Percentiles rank a stretch among this genome's conserved stretches.
Conservation (phyloP, 768 basidiomycete species). For the Tricholoma flavovirens region DNA sequence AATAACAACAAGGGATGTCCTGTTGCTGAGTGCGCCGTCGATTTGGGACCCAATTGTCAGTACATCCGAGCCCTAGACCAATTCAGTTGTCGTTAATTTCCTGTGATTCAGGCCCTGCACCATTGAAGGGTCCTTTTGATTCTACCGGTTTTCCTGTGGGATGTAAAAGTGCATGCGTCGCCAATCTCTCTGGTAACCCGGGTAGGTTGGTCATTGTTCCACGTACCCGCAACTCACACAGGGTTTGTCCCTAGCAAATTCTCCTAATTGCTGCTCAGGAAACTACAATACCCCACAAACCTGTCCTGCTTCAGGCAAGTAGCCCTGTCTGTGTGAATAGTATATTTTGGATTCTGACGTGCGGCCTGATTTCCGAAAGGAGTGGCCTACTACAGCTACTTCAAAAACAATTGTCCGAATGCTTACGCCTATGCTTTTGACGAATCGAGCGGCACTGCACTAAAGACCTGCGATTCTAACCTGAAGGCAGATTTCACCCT, state of each 20-base stretch:
- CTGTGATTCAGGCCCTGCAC: conserved; percentile 28
- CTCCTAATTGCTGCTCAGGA: conserved; percentile 33
- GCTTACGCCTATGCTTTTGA: conserved; percentile 45
- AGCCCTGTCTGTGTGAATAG: conserved; percentile 6
- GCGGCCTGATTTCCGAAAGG: conserved; percentile 5
- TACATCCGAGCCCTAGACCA: neutral
- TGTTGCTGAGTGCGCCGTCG: conserved; percentile 45
- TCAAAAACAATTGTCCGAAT: conserved; percentile 23
- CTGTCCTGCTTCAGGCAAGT: conserved; percentile 28
- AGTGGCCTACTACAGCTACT: conserved; percentile 21
- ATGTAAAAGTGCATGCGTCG: conserved; percentile 46
- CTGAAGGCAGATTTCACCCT: too few species aligned
- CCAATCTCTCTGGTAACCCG: conserved; percentile 27
- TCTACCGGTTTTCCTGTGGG: conserved; percentile 42
- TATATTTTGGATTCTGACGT: neutral
- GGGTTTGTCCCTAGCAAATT: conserved; percentile 17
- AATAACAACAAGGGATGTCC: conserved; percentile 43
- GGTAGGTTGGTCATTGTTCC: conserved; percentile 2
- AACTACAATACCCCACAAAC: conserved; percentile 26
- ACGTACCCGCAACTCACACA: too few species aligned
- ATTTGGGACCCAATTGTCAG: conserved; percentile 48
- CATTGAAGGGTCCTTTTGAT: conserved; percentile 43
- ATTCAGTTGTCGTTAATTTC: neutral
- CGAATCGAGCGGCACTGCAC: conserved; percentile 28
- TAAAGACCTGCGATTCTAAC: too few species aligned